phyloP scores from a whole-genome alignment of 2,329 filamentous ascomycete species.

The Venturia pyrina region DNA sequence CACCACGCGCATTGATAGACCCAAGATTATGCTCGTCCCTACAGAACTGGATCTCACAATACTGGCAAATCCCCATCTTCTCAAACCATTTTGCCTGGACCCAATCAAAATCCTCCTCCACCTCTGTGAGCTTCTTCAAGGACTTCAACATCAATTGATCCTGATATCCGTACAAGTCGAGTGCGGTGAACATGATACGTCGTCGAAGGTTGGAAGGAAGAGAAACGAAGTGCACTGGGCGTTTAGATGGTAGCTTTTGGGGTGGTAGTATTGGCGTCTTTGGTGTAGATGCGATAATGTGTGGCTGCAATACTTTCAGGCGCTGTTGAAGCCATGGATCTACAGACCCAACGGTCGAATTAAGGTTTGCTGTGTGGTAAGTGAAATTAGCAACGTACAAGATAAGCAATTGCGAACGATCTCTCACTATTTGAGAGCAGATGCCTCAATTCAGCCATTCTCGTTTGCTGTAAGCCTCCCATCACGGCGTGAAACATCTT shows the following conservation, averaged over 20 bases:
- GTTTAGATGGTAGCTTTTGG: not conserved
- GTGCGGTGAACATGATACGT: not conserved
- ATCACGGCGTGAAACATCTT: not conserved
- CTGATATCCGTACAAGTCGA: conserved; percentile 1
- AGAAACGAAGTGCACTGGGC: not conserved
- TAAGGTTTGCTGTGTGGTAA: not conserved
- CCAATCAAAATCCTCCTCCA: not conserved
- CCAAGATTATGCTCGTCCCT: not conserved
- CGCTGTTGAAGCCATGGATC: not conserved
- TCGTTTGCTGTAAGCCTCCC: not conserved
- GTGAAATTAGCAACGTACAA: not conserved
- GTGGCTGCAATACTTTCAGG: not conserved
- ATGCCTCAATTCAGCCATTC: not conserved
- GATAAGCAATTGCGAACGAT: not conserved
- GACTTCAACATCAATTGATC: not conserved
- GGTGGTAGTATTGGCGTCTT: not conserved
- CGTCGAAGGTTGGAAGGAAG: not conserved
- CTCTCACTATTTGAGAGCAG: not conserved
- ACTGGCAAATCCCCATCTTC: not conserved
- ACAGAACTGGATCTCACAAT: not conserved
- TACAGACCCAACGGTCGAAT: not conserved
- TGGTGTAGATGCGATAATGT: not conserved
- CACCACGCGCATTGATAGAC: not conserved
- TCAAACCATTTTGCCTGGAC: not conserved
- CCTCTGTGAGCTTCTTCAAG: not conserved